A percentile compares a stretch with the other conserved stretches of the same genome.
Conservation (phyloP, 441 rosid genomes). For the Adansonia gregorii region DNA sequence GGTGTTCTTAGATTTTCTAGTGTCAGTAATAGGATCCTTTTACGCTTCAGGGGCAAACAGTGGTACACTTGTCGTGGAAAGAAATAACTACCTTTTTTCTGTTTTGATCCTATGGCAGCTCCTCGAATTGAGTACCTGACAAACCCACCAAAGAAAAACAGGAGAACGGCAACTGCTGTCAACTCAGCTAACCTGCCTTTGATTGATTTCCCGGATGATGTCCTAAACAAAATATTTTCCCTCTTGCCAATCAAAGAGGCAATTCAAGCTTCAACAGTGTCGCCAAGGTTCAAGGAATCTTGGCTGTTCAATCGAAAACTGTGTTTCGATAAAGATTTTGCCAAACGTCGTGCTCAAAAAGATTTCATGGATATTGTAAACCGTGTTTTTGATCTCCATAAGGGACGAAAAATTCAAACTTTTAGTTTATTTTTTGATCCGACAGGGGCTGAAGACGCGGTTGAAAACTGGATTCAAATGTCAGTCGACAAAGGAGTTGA, state of each 20-base stretch:
- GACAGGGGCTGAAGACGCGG: neutral
- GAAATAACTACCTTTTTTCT: neutral
- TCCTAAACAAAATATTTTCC: conserved; percentile 14
- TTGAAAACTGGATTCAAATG: conserved; percentile 2
- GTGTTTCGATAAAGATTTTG: conserved; percentile 17
- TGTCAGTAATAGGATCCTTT: neutral
- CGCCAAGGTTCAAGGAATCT: conserved; percentile 10
- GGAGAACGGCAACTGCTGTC: neutral
- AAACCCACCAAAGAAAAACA: neutral
- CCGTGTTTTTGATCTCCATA: neutral
- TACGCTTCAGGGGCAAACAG: neutral
- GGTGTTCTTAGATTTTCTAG: neutral
- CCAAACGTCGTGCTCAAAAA: neutral
- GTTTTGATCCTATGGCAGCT: neutral
- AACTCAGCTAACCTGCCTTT: neutral
- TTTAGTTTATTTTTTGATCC: conserved; percentile 16
- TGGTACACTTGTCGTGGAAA: neutral
- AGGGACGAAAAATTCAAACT: neutral
- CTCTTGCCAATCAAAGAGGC: conserved; percentile 20
- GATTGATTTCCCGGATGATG: neutral
- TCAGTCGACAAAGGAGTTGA: conserved; percentile 6
- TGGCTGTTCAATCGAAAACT: conserved; percentile 8
- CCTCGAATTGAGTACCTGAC: neutral
- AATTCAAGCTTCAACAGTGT: neutral
- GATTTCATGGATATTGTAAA: neutral